Percentiles rank a stretch among this genome's conserved stretches.
phyloP scores from a whole-genome alignment of 2,329 filamentous ascomycete genomes.

The Cladosporium sp. region DNA sequence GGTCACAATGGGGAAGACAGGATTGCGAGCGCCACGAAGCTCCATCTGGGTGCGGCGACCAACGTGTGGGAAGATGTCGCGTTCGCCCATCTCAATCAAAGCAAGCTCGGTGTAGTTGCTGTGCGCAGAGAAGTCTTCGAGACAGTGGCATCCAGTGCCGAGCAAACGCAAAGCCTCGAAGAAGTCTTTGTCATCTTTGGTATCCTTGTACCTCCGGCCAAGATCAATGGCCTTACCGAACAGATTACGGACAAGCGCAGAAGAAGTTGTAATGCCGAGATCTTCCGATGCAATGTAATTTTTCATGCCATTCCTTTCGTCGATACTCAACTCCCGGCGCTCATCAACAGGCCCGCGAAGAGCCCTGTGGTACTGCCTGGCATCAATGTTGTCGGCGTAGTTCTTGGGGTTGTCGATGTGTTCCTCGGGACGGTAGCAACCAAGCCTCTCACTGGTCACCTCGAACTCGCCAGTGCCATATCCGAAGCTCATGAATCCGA shows the following conservation, averaged over 20 bases:
- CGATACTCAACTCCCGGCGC: slow-evolving; percentile 70
- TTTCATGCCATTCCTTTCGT: slow-evolving; percentile 61
- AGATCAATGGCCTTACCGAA: slow-evolving; percentile 72
- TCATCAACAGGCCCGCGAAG: slow-evolving; percentile 82
- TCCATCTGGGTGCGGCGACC: slow-evolving; percentile 68
- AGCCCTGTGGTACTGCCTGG: slow-evolving; percentile 73
- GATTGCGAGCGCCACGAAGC: slow-evolving; percentile 59
- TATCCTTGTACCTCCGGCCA: slow-evolving; percentile 67
- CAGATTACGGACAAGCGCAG: slow-evolving; percentile 68
- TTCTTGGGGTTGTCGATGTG: slow-evolving; percentile 50
- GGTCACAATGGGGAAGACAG: slow-evolving; percentile 57
- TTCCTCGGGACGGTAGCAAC: slow-evolving; percentile 49
- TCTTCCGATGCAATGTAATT: slow-evolving; percentile 91
- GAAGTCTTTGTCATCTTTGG: slow-evolving; percentile 68
- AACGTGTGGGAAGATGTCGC: slow-evolving; percentile 79
- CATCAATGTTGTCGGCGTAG: slow-evolving; percentile 83
- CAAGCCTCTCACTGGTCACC: slow-evolving; percentile 50
- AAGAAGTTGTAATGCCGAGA: slow-evolving; percentile 74
- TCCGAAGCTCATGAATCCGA: slow-evolving; percentile 55
- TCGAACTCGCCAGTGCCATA: slow-evolving; percentile 56
- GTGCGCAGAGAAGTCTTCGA: slow-evolving; percentile 90
- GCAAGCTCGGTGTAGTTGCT: slow-evolving; percentile 90
- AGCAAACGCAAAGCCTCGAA: slow-evolving; percentile 82
- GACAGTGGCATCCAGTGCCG: slow-evolving; percentile 82
- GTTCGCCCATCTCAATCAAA: slow-evolving; percentile 80